Evolutionary conservation across 2,329 filamentous ascomycete genomes (phyloP), one percentile per base, ranked within the genome.

Genomic region (Aspergillus jensenii): DNA sequence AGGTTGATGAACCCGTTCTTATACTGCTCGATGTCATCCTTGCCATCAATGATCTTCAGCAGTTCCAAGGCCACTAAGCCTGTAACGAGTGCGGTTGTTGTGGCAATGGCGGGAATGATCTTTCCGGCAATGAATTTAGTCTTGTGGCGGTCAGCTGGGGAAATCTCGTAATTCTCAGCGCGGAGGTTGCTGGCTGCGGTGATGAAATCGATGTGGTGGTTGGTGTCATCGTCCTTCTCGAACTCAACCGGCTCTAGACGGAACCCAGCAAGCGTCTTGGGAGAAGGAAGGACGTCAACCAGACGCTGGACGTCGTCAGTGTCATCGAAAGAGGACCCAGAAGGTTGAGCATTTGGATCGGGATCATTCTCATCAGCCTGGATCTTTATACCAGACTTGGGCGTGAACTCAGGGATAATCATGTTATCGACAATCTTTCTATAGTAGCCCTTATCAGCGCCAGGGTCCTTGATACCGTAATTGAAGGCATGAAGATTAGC

Each of bases 81-180:
- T 3, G 95, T 99, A 12, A 98, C 93, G 58, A 99, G 82, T 3
- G 95, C 93, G 3, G 95, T 99, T 0, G 95, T 98, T 3, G 95
- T 99, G 45, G 95, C 95, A 75, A 99, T 99, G 46, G 95, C 95
- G 21, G 95, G 95, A 65, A 99, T 99, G 67, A 99, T 99, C 85
- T 99, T 99, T 74, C 95, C 95, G 33, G 95, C 96, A 73, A 99
- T 99, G 77, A 99, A 98, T 82, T 99, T 99, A 61, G 93, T 99
- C 87, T 95, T 96, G 83, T 97, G 95, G 61, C 91, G 86, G 72
- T 99, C 93, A 0, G 95, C 93, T 63, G 87, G 84, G 70, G 91
- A 87, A 66, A 99, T 99, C 76, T 95, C 96, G 84, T 99, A 99
- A 80, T 99, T 99, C 76, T 96, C 90, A 0, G 95, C 95, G 59